A percentile compares a stretch with the other conserved stretches of the same genome.
phyloP scores from a whole-genome alignment of 2,329 filamentous ascomycete genomes.

The Xylariaceae sp. region DNA sequence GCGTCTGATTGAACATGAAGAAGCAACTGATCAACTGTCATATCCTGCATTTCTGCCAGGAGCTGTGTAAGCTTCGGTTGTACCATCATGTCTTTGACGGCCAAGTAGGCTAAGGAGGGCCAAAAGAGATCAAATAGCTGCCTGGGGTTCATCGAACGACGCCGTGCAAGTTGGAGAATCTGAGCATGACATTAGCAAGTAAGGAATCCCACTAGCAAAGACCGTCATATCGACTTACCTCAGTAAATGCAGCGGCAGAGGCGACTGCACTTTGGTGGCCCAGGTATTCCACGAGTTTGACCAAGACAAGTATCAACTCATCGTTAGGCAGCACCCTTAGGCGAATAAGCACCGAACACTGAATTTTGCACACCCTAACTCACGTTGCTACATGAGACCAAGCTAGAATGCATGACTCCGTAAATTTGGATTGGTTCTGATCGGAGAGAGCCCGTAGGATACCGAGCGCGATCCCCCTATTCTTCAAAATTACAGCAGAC shows the following conservation, averaged over 20 bases:
- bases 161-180: slow-evolving; percentile 74
- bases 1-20: slow-evolving; percentile 79
- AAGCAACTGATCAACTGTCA: slow-evolving; percentile 77
- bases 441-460: slow-evolving; percentile 76
- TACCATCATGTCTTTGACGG: slow-evolving; percentile 80
- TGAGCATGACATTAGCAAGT: slow-evolving; percentile 27
- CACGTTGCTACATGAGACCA: slow-evolving; percentile 84
- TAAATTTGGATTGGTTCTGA: slow-evolving; percentile 68
- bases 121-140: slow-evolving; percentile 87
- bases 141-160: slow-evolving; percentile 65
- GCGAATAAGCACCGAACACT: slow-evolving; percentile 14
- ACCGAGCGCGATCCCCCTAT: slow-evolving; percentile 73
- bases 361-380: slow-evolving; percentile 30
- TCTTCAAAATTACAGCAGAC: slow-evolving; percentile 59
- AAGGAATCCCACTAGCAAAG: background rate
- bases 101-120: slow-evolving; percentile 81
- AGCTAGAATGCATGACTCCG: slow-evolving; percentile 85
- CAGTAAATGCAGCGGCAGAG: slow-evolving; percentile 81
- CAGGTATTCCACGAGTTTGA: slow-evolving; percentile 85
- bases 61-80: slow-evolving; percentile 83
- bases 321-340: slow-evolving; percentile 73
- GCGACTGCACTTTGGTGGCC: slow-evolving; percentile 83
- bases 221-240: slow-evolving; percentile 55
- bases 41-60: slow-evolving; percentile 80
- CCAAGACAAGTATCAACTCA: slow-evolving; percentile 84